These are phyloP conservation scores for Mortierella sp. DNA, from an alignment of 371 early-diverging fungal genomes.

Conservation along the genomic window DNA sequence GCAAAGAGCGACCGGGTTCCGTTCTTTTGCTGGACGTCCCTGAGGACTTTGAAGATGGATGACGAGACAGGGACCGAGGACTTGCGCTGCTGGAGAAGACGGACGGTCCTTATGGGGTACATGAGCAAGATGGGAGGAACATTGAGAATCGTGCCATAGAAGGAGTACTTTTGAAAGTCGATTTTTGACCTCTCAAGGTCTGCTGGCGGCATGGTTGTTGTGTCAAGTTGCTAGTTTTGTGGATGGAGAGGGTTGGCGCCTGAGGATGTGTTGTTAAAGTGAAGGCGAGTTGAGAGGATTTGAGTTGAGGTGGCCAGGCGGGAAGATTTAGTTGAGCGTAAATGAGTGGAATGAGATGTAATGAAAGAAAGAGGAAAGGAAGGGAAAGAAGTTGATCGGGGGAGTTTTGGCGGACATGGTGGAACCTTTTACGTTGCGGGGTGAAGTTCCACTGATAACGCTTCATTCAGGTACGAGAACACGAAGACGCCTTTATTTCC, in stretches of 20 bases:
- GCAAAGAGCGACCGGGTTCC: constrained; percentile 49
- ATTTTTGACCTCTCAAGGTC: constrained; percentile 36
- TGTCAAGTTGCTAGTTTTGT: not conserved
- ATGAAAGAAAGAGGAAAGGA: not conserved
- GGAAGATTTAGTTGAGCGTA: not conserved
- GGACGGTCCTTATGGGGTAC: constrained; percentile 58
- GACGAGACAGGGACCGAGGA: constrained; percentile 54
- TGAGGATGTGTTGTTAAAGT: not conserved
- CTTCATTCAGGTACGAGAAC: not conserved
- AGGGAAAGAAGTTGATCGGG: not conserved
- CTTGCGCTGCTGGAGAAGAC: constrained; percentile 52
- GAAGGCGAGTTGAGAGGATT: not conserved
- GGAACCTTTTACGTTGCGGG: not conserved
- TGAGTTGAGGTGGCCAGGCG: not conserved
- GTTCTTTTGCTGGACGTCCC: constrained; percentile 47
- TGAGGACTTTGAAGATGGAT: constrained; percentile 51
- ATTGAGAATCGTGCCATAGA: constrained; percentile 55
- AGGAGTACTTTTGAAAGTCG: constrained; percentile 54
- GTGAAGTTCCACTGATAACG: not conserved
- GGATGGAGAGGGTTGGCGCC: not conserved
- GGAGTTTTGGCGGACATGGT: not conserved
- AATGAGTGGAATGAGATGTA: not conserved
- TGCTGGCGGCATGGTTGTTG: constrained; percentile 36
- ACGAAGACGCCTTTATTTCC: not conserved
- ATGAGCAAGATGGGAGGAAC: constrained; percentile 50